Evolutionary conservation across 768 basidiomycete genomes (phyloP).

Genomic region (Boletus pseudopeckii): DNA sequence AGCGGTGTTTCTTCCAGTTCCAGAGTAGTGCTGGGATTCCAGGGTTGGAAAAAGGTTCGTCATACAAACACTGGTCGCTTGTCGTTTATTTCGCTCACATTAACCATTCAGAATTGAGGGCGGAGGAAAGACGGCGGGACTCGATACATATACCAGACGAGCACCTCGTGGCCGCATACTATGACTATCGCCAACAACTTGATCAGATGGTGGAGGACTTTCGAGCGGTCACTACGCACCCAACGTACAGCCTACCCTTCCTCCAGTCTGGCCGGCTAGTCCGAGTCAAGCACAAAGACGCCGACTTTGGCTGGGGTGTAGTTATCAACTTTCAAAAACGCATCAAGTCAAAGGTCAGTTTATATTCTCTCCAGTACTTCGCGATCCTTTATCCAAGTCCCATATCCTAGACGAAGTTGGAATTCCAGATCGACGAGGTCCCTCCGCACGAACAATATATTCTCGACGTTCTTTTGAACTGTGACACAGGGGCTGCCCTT

Average conservation of each 20-base stretch:
- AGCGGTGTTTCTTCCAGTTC: slow-evolving; percentile 97
- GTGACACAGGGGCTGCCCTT: slow-evolving; percentile 57
- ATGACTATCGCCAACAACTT: slow-evolving; percentile 88
- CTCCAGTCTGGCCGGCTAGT: slow-evolving; percentile 91
- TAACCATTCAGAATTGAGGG: slow-evolving; percentile 56
- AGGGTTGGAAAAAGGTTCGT: slow-evolving; percentile 73
- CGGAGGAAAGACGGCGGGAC: slow-evolving; percentile 64
- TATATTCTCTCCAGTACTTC: not conserved
- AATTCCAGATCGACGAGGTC: slow-evolving; percentile 62
- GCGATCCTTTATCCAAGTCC: not conserved
- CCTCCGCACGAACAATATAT: slow-evolving; percentile 89
- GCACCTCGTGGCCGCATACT: slow-evolving; percentile 81
- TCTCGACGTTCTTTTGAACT: slow-evolving; percentile 86
- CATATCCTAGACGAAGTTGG: slow-evolving; percentile 53
- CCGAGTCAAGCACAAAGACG: slow-evolving; percentile 78
- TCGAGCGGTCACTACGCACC: slow-evolving; percentile 89
- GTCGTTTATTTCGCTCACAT: slow-evolving; percentile 3
- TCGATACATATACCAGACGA: slow-evolving; percentile 80
- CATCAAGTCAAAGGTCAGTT: slow-evolving; percentile 67
- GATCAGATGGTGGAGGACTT: slow-evolving; percentile 89
- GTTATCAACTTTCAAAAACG: slow-evolving; percentile 92
- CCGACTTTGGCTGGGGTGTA: slow-evolving; percentile 96
- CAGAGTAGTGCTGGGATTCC: slow-evolving; percentile 94
- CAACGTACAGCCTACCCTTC: slow-evolving; percentile 92
- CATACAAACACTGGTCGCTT: not conserved